These are phyloP conservation scores for Dendrocalamus sinicus DNA, from an alignment of 176 grass and related monocot species.

Conservation along the genomic window DNA sequence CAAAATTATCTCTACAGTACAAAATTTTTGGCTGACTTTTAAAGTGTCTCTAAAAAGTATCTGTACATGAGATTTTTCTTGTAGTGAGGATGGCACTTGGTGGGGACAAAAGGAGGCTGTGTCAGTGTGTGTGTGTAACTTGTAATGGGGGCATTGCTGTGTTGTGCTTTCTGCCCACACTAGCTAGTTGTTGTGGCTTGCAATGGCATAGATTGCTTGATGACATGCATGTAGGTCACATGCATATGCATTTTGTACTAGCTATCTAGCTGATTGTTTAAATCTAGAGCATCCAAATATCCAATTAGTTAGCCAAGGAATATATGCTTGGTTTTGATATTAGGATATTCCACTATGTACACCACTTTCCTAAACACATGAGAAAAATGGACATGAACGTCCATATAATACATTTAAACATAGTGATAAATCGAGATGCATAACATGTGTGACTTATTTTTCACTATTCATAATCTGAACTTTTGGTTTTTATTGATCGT, in stretches of 20 bases:
- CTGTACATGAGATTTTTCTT: no score
- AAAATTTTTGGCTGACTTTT: no score
- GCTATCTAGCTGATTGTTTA: neutral
- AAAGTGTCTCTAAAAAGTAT: no score
- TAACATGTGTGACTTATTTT: no score
- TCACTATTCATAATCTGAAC: no score
- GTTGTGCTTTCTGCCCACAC: conserved; percentile 55
- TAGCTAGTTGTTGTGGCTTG: conserved; percentile 48
- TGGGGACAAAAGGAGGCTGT: conserved; percentile 55
- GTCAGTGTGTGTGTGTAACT: conserved; percentile 25
- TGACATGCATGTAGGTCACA: conserved; percentile 27
- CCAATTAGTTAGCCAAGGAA: neutral
- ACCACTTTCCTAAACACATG: neutral
- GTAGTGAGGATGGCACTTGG: conserved; percentile 6
- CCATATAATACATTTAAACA: neutral
- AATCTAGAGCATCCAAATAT: no score
- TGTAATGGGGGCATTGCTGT: conserved; percentile 38
- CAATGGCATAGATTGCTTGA: conserved; percentile 36
- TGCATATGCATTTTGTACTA: conserved; percentile 26
- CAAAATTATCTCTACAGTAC: no score
- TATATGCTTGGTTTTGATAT: neutral
- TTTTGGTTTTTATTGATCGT: no score
- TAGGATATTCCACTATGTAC: neutral
- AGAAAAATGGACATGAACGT: neutral
- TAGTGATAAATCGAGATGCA: neutral